A percentile compares a stretch with the other conserved stretches of the same genome.
Conservation (phyloP, 371 early-diverging fungal genomes). For the Mucor mucedo region DNA sequence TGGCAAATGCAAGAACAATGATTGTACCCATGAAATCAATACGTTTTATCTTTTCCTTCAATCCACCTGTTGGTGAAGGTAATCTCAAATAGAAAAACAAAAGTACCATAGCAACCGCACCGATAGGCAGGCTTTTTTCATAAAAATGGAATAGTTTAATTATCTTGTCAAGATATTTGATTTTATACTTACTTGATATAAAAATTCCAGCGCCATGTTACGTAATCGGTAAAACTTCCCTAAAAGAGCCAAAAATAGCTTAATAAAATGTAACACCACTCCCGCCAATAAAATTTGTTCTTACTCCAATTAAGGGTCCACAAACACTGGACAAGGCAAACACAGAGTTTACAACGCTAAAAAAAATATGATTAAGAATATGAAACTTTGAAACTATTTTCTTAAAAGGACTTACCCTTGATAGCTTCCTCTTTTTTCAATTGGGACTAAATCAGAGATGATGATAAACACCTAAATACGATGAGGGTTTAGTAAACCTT, state of each 20-base stretch:
- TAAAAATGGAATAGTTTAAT: not conserved
- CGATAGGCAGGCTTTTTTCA: constrained; percentile 45
- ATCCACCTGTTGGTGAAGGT: constrained; percentile 32
- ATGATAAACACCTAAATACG: constrained; percentile 59
- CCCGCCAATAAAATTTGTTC: constrained; percentile 3
- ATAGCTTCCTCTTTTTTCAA: constrained; percentile 61
- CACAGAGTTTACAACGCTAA: constrained; percentile 43
- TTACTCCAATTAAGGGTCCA: constrained; percentile 52
- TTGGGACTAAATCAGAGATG: constrained; percentile 62
- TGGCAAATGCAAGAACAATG: constrained; percentile 45
- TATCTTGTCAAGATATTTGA: not conserved
- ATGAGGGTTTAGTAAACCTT: not conserved
- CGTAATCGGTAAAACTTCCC: constrained; percentile 45
- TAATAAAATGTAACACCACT: not conserved
- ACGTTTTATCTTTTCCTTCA: constrained; percentile 45
- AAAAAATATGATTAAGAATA: not conserved
- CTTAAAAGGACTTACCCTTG: constrained; percentile 44
- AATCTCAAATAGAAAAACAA: constrained; percentile 36
- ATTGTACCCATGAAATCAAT: constrained; percentile 50
- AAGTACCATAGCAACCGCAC: constrained; percentile 43
- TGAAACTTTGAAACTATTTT: not conserved
- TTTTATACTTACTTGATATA: constrained; percentile 42
- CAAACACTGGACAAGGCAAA: constrained; percentile 47
- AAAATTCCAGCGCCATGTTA: constrained; percentile 56
- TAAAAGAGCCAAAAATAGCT: constrained; percentile 8